Evolutionary conservation across 1,284 basidiomycete genomes (phyloP), one percentile per base, ranked within the genome.

Genomic region (Ustilago lituana): DNA sequence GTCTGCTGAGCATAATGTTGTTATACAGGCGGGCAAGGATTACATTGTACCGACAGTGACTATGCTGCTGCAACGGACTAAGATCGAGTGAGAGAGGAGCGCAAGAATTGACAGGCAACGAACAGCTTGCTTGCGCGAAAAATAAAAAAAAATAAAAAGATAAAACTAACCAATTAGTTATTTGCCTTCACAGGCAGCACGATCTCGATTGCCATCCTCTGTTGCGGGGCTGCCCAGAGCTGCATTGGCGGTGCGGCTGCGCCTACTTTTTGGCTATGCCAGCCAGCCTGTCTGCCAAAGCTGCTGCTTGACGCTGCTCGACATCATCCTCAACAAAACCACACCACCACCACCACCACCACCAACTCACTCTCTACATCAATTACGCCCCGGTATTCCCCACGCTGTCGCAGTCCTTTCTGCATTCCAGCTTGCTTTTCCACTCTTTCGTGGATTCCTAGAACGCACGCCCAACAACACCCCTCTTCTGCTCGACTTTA

Each of bases 351-450:
- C 35, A 23, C 35, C 35, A 45, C 26, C 41, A 32, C 26, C 29
- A 47, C 23, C 22, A 6, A 20, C 43, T 22, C 29, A 33, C 22
- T 19, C 27, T 26, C 22, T 27, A 27, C 46, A 37, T 15, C 44
- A 35, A 33, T 9, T 17, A 19, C 8, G n/a, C 36, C 19, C 11
- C 26, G 40, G 20, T 22, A 5, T 43, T 35, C 40, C 15, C 36
- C 6, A 24, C 22, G 41, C 47, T 46, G 37, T 27, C 37, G 56
- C 48, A 58, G 47, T 46, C n/a, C 41, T 33, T 31, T 51, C 56
- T 58, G 56, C 56, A 50, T 14, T 23, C 27, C 33, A 35, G 24
- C 23, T 26, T 31, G 26, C 31, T 27, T 15, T n/a, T 53, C 51
- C 27, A 53, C 51, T 38, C 23, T 44, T 53, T 38, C 51, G 14